These are phyloP conservation scores for Diaporthe australafricana DNA, from an alignment of 2,329 filamentous ascomycete genomes.

Conservation along the genomic window DNA sequence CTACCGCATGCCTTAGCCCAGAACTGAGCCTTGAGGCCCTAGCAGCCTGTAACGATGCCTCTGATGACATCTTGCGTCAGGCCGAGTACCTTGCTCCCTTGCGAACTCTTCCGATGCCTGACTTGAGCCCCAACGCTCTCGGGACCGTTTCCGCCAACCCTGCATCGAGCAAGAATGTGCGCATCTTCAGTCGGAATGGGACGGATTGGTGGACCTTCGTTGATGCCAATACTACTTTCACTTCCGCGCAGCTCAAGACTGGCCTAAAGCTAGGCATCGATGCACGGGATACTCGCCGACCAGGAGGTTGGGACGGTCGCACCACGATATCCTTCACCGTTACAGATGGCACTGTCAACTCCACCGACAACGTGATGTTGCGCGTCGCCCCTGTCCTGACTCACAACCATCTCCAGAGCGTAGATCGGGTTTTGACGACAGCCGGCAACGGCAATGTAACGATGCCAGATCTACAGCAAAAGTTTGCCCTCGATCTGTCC, in stretches of 20 bases:
- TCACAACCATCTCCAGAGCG: neutral
- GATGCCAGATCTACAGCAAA: neutral
- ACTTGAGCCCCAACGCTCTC: neutral
- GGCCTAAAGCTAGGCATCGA: neutral
- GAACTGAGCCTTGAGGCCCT: neutral
- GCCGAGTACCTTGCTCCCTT: neutral
- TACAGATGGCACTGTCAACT: neutral
- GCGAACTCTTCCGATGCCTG: neutral
- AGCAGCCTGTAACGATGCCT: neutral
- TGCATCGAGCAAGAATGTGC: neutral
- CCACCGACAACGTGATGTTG: neutral
- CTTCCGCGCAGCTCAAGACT: neutral
- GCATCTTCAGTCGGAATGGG: neutral
- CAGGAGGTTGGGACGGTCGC: neutral
- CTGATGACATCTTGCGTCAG: neutral
- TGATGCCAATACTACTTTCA: neutral
- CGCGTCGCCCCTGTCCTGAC: neutral
- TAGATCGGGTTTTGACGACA: neutral
- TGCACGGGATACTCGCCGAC: neutral
- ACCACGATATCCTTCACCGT: neutral
- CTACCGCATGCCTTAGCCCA: neutral
- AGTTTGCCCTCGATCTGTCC: neutral
- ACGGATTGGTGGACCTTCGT: neutral
- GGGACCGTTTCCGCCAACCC: neutral
- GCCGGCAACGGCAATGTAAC: too few relatives aligned